Evolutionary conservation across 148 eudicot species (phyloP).

Genomic region (Suaeda aralocaspica): DNA sequence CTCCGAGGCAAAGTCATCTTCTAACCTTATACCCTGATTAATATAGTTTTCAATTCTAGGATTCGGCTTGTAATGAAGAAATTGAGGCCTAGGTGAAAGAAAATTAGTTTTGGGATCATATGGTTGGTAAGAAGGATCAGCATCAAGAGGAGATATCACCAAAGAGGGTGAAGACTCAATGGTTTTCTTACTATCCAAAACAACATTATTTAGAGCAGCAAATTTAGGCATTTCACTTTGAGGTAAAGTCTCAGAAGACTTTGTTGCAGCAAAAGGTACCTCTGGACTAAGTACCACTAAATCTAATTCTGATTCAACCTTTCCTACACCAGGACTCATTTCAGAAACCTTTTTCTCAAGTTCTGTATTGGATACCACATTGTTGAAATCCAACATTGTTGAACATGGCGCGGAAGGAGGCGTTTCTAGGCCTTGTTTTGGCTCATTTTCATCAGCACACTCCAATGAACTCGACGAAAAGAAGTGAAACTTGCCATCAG

Average conservation of each 20-base stretch:
- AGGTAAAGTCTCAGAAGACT: constrained; percentile 27
- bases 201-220: constrained; percentile 14
- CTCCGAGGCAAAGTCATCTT: constrained; percentile 51
- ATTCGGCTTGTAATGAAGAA: constrained; percentile 72
- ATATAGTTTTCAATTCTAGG: constrained; percentile 46
- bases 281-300: constrained; percentile 43
- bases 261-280: constrained; percentile 21
- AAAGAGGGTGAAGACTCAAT: constrained; percentile 31
- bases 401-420: constrained; percentile 18
- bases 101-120: constrained; percentile 84
- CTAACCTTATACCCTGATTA: constrained; percentile 38
- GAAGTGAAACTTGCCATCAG: constrained; percentile 54
- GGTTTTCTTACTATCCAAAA: constrained; percentile 7
- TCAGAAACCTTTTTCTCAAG: constrained; percentile 18
- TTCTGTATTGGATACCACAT: constrained; percentile 26
- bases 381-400: constrained; percentile 13
- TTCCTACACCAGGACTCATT: constrained; percentile 7
- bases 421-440: neutral
- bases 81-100: constrained; percentile 94
- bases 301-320: constrained; percentile 30
- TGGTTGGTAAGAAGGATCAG: constrained; percentile 65
- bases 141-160: constrained; percentile 59
- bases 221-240: constrained; percentile 30
- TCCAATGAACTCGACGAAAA: constrained; percentile 32
- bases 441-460: constrained; percentile 28